phyloP scores from a whole-genome alignment of 768 basidiomycete species.

The Mycena crocata region DNA sequence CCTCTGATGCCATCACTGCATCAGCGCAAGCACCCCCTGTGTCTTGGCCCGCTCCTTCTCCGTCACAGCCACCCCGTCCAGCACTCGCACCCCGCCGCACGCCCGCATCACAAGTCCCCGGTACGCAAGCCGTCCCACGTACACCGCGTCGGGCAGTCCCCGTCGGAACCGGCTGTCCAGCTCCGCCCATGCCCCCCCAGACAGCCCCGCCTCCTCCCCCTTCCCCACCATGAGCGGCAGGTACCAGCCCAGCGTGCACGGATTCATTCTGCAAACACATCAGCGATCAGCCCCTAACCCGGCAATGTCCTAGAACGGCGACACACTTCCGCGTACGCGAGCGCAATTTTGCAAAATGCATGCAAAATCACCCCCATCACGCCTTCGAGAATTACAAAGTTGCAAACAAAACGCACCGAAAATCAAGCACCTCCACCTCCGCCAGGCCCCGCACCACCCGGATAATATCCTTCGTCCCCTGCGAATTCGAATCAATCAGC shows the following conservation, averaged over 20 bases:
- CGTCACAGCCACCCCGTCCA: slow-evolving; percentile 90
- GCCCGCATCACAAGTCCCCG: slow-evolving; percentile 88
- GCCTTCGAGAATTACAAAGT: background rate
- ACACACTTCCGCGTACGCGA: no score
- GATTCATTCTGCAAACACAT: slow-evolving; percentile 79
- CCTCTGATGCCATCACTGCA: slow-evolving; percentile 41
- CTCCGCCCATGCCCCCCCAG: slow-evolving; percentile 68
- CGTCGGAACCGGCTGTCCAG: slow-evolving; percentile 89
- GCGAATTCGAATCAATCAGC: background rate
- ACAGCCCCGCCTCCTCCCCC: slow-evolving; percentile 36
- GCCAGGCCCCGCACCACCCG: slow-evolving; percentile 76
- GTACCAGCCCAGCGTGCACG: slow-evolving; percentile 96
- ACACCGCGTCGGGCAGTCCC: slow-evolving; percentile 89
- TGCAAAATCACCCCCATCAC: no score
- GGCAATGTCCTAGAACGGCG: slow-evolving; percentile 9
- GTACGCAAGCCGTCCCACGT: slow-evolving; percentile 89
- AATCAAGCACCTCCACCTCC: slow-evolving; percentile 90
- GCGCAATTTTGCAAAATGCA: no score
- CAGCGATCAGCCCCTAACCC: slow-evolving; percentile 27
- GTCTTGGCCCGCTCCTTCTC: slow-evolving; percentile 90
- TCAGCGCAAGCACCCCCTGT: slow-evolving; percentile 70
- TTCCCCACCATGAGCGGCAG: slow-evolving; percentile 80
- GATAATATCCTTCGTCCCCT: slow-evolving; percentile 78
- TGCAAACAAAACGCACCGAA: slow-evolving; percentile 68
- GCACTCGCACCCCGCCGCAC: slow-evolving; percentile 70